Evolutionary conservation across 2,329 filamentous ascomycete species (phyloP), one percentile per base, ranked within the genome.

Genomic region (Phoma herbarum): DNA sequence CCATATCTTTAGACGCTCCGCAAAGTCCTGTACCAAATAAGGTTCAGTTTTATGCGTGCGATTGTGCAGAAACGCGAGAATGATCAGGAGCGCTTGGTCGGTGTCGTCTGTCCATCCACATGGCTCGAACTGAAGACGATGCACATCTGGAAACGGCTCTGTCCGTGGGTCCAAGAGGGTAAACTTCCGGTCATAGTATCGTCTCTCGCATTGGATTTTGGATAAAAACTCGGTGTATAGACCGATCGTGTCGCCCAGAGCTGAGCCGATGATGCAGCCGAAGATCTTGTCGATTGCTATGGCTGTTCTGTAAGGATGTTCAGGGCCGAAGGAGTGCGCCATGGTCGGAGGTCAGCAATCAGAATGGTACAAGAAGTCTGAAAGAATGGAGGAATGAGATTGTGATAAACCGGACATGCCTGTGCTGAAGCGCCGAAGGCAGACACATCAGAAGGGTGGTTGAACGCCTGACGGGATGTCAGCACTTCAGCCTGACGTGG

Each of bases 71-170:
- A 77, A 84, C 0, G 80, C 79, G 2, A 85, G 76, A 2, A 85
- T 54, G 31, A 85, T 78, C 0, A 85, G 69, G 20, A 84, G 73
- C 3, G 83, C 79, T 68, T 85, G 83, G 61, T 85, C 83, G 0
- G 83, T 85, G 67, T 85, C 83, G 59, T 86, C 83, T 0, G 83
- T 86, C 83, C 83, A 85, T 39, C 80, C 78, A 23, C 79, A 62
- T 6, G 52, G 45, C 25, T 66, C 62, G 33, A 73, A 74, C 18
- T 63, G 52, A 16, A 60, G 75, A 47, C 82, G 75, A 62, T 84
- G 82, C 5, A 70, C 63, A 62, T 84, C 83, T n/a, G 75, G 69
- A 18, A 77, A 71, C 59, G 80, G 79, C 0, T 78, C 75, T 0
- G 82, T 84, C 0, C 75, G 74, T 9, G 75, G 75, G 2, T 68